Percentiles rank a stretch among this genome's conserved stretches.
These are phyloP conservation scores for Alternaria incomplexa DNA, from an alignment of 2,329 filamentous ascomycete genomes.

Conservation along the genomic window DNA sequence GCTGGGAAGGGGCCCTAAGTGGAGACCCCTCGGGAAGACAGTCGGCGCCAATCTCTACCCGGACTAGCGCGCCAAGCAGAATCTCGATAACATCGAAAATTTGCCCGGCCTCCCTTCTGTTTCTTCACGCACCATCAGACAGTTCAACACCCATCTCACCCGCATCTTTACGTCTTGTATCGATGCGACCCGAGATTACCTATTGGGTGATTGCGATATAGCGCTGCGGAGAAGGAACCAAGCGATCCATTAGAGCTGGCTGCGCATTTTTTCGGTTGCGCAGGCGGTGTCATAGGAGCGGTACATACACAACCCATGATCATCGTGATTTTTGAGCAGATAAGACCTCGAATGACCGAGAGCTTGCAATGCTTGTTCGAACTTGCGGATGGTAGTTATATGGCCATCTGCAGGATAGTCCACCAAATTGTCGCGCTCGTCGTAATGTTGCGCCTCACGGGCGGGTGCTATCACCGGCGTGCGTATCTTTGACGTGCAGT, in stretches of 20 bases:
- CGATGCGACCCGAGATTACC: slow-evolving; percentile 34
- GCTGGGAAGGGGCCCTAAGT: not conserved
- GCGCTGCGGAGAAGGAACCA: slow-evolving; percentile 63
- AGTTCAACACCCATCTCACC: slow-evolving; percentile 48
- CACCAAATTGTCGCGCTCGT: not conserved
- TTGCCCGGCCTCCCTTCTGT: slow-evolving; percentile 9
- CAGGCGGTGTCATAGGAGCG: slow-evolving; percentile 85
- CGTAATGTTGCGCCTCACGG: not conserved
- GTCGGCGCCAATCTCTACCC: not conserved
- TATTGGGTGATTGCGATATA: slow-evolving; percentile 61
- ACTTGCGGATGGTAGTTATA: not conserved
- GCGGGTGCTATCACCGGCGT: not conserved
- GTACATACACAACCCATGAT: slow-evolving; percentile 59
- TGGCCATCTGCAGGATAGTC: not conserved
- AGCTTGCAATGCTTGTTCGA: not conserved
- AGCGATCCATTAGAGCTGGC: slow-evolving; percentile 76
- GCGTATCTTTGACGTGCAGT: not conserved
- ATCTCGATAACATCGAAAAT: slow-evolving; percentile 29
- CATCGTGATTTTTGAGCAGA: not conserved
- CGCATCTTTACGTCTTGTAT: slow-evolving; percentile 48
- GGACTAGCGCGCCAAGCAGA: slow-evolving; percentile 15
- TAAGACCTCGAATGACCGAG: not conserved
- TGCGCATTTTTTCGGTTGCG: slow-evolving; percentile 70
- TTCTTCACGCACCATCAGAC: slow-evolving; percentile 48
- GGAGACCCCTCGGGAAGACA: not conserved